Evolutionary conservation across 208 protist species (phyloP).

Genomic region (Crithidia acanthocephali): DNA sequence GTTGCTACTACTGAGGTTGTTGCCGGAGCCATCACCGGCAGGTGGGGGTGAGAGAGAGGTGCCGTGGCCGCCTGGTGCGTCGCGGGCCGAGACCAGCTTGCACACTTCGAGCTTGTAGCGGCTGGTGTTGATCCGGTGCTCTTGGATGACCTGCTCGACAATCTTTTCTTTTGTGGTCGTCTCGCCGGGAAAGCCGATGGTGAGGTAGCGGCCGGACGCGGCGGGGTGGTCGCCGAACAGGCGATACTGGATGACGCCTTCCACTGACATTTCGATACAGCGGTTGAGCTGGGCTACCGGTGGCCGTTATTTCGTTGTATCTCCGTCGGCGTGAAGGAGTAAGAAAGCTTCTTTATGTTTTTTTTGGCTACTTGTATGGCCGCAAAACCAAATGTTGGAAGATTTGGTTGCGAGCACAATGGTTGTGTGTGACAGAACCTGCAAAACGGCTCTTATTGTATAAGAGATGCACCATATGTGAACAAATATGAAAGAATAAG

Average conservation of each 20-base stretch:
- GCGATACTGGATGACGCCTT: conserved; percentile 81
- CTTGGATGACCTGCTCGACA: conserved; percentile 53
- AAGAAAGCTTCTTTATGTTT: no score
- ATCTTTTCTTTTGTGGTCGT: conserved; percentile 43
- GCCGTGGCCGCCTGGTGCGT: conserved; percentile 19
- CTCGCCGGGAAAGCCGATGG: conserved; percentile 68
- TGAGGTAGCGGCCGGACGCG: conserved; percentile 72
- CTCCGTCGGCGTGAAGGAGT: no score
- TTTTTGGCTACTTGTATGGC: no score
- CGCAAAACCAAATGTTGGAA: no score
- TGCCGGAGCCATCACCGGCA: neutral
- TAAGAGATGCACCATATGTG: no score
- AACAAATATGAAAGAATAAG: no score
- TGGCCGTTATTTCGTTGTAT: no score
- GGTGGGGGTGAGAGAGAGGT: neutral
- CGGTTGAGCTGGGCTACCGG: no score
- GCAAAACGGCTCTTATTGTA: no score
- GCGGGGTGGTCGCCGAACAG: conserved; percentile 80
- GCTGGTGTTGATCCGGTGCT: conserved; percentile 79
- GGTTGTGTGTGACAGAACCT: no score
- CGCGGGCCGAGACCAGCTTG: conserved; percentile 20
- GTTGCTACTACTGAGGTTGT: neutral
- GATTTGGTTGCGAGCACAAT: no score
- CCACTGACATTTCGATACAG: conserved; percentile 23
- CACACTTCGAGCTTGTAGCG: conserved; percentile 72